Conservation (phyloP, 2,329 filamentous ascomycete species). For the Fusarium avenaceum region DNA sequence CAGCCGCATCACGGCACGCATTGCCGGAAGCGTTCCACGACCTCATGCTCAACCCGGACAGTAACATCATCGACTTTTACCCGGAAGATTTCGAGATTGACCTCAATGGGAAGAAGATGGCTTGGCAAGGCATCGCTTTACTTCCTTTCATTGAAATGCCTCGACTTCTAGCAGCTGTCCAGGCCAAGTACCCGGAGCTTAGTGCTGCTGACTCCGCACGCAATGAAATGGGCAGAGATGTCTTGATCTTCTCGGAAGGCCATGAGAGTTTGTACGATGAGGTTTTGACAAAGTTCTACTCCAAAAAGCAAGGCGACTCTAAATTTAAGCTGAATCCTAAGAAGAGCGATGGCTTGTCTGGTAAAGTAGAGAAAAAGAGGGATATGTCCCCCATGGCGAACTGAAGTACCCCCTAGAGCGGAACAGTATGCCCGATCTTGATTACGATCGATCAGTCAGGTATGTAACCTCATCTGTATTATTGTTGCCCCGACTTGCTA, state of each 20-base stretch:
- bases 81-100: constrained; percentile 94
- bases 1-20: constrained; percentile 91
- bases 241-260: constrained; percentile 84
- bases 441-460: constrained; percentile 89
- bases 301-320: constrained; percentile 80
- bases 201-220: constrained; percentile 81
- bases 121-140: constrained; percentile 95
- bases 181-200: constrained; percentile 83
- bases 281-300: constrained; percentile 87
- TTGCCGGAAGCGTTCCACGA: constrained; percentile 90
- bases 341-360: constrained; percentile 82
- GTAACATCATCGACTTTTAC: constrained; percentile 97
- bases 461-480: constrained; percentile 59
- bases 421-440: constrained; percentile 79
- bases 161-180: constrained; percentile 84
- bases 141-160: constrained; percentile 97
- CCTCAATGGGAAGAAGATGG: constrained; percentile 97
- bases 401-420: constrained; percentile 83
- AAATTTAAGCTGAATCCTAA: constrained; percentile 81
- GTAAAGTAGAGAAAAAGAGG: constrained; percentile 83
- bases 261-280: constrained; percentile 87
- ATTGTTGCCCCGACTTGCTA: constrained; percentile 44
- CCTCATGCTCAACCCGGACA: constrained; percentile 89
- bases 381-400: constrained; percentile 86
- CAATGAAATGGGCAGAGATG: constrained; percentile 84